Evolutionary conservation across 2,329 filamentous ascomycete genomes (phyloP).

Genomic region (Simplicillium aogashimaense): DNA sequence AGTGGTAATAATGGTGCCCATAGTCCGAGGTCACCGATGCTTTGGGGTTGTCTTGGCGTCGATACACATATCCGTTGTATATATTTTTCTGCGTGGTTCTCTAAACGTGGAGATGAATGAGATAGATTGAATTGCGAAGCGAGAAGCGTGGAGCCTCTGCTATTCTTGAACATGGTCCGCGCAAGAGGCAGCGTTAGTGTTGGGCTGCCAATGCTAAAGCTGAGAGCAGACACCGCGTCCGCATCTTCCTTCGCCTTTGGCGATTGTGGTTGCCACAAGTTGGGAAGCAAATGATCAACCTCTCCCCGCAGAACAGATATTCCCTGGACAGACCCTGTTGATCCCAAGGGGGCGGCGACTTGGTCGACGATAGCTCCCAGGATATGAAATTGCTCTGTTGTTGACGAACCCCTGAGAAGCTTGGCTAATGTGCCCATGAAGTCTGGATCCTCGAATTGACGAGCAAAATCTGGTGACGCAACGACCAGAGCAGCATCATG

Average conservation of each 20-base stretch:
- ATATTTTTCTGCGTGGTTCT: slow-evolving; percentile 21
- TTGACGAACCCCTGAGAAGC: slow-evolving; percentile 32
- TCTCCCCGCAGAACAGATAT: slow-evolving; percentile 42
- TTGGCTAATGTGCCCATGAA: slow-evolving; percentile 33
- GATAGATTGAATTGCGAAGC: slow-evolving; percentile 21
- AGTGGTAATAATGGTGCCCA: slow-evolving; percentile 49
- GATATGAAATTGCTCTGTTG: slow-evolving; percentile 31
- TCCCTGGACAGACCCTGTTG: slow-evolving; percentile 25
- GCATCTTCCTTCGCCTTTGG: slow-evolving; percentile 16
- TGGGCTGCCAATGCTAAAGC: slow-evolving; percentile 25
- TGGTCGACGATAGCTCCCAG: slow-evolving; percentile 48
- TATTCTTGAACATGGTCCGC: slow-evolving; percentile 70
- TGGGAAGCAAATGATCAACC: slow-evolving; percentile 29
- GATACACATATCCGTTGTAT: slow-evolving; percentile 26
- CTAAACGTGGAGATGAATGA: slow-evolving; percentile 10
- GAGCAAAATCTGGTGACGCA: slow-evolving; percentile 36
- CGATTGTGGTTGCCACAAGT: slow-evolving; percentile 27
- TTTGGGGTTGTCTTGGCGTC: slow-evolving; percentile 9
- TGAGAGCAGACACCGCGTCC: slow-evolving; percentile 29
- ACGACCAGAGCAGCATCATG: slow-evolving; percentile 38
- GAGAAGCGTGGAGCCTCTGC: slow-evolving; percentile 47
- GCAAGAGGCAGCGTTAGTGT: slow-evolving; percentile 55
- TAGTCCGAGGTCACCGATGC: slow-evolving; percentile 15
- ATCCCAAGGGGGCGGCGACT: slow-evolving; percentile 27
- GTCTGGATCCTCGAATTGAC: slow-evolving; percentile 32